phyloP scores from a whole-genome alignment of 2,329 filamentous ascomycete species.

The Botrytis hyacinthi region DNA sequence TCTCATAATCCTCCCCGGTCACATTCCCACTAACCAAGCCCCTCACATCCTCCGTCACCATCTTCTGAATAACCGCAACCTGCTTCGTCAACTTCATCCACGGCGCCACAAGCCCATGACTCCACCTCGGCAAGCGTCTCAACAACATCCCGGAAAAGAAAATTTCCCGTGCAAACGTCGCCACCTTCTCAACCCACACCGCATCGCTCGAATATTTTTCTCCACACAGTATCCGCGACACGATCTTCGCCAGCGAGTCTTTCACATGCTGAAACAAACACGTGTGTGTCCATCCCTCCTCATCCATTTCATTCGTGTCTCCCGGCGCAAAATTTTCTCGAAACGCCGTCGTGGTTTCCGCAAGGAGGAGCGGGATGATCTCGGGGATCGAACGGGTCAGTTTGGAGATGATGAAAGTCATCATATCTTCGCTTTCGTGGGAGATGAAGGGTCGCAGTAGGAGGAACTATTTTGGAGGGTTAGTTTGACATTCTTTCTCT shows the following conservation, averaged over 20 bases:
- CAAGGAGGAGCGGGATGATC: conserved; percentile 1
- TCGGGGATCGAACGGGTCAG: background rate
- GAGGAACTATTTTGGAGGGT: background rate
- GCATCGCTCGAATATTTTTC: conserved; percentile 4
- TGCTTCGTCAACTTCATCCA: conserved; percentile 1
- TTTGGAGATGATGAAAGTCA: background rate
- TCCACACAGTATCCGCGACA: background rate
- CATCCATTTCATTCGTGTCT: background rate
- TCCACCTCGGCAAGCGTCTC: background rate
- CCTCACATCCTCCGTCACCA: background rate
- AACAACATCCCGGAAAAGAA: conserved; percentile 10
- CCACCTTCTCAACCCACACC: background rate
- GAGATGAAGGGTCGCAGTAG: conserved; percentile 1
- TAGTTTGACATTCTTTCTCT: background rate
- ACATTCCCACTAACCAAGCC: background rate
- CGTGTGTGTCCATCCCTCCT: background rate
- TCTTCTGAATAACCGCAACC: background rate
- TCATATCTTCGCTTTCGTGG: conserved; percentile 10
- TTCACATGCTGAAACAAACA: conserved; percentile 5
- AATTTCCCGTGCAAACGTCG: conserved; percentile 7
- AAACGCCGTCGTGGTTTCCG: background rate
- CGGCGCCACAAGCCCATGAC: background rate
- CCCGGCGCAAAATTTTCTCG: conserved; percentile 4
- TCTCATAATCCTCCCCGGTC: background rate
- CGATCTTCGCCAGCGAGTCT: conserved; percentile 1